These are phyloP conservation scores for Sambucus nigra DNA, from an alignment of 129 eudicot genomes.

Conservation along the genomic window DNA sequence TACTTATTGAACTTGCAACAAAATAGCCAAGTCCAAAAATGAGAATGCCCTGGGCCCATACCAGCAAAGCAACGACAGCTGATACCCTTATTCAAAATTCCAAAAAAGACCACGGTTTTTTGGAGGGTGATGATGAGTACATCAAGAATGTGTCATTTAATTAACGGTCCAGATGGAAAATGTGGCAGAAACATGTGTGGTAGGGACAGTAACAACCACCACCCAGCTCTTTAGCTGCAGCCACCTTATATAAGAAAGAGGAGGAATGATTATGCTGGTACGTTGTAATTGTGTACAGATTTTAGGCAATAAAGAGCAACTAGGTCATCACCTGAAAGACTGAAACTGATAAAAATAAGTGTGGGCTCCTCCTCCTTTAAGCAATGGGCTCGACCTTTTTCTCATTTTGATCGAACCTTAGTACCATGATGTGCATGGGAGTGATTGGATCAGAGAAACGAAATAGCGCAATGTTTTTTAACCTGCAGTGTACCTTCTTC, in stretches of 20 bases:
- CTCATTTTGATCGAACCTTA: background rate
- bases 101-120: background rate
- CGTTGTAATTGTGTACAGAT: constrained; percentile 5
- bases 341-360: constrained; percentile 5
- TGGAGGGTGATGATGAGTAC: constrained; percentile 14
- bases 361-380: constrained; percentile 13
- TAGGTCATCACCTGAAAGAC: constrained; percentile 14
- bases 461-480: background rate
- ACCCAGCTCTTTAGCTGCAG: constrained; percentile 10
- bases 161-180: background rate
- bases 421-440: constrained; percentile 3
- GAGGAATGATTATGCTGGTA: constrained; percentile 8
- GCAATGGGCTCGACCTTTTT: background rate
- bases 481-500: background rate
- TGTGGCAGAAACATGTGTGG: constrained; percentile 11
- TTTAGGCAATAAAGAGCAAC: constrained; percentile 1
- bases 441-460: background rate
- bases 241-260: constrained; percentile 16
- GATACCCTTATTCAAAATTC: constrained; percentile 14
- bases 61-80: constrained; percentile 23
- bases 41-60: constrained; percentile 12
- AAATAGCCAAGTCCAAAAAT: constrained; percentile 6
- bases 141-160: background rate
- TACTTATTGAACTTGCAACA: constrained; percentile 4
- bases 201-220: constrained; percentile 14